A percentile compares a stretch with the other conserved stretches of the same genome.
Evolutionary conservation across 202 grass and related monocot species (phyloP).

Genomic region (Panicum virgatum): DNA sequence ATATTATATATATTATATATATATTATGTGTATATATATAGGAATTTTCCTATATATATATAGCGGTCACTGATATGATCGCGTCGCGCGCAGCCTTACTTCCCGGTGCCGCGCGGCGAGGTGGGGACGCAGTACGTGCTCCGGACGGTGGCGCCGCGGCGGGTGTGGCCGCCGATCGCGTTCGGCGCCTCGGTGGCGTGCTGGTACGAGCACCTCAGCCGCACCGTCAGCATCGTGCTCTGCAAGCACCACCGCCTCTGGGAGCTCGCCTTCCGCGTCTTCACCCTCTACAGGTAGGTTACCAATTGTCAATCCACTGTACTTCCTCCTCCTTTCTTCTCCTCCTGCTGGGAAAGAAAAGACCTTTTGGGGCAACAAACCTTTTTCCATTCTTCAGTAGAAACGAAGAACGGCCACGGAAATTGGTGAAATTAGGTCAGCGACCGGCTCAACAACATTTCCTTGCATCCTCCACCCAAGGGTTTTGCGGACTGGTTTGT

Average conservation of each 20-base stretch:
- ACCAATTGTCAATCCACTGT: neutral
- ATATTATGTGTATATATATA: no score
- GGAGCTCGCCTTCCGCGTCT: slow-evolving; percentile 84
- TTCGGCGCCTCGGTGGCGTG: slow-evolving; percentile 91
- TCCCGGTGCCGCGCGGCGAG: slow-evolving; percentile 76
- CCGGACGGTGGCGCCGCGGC: slow-evolving; percentile 80
- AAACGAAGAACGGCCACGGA: no score
- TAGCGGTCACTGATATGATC: no score
- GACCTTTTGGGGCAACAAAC: no score
- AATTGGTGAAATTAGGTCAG: slow-evolving; percentile 46
- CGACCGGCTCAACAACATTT: slow-evolving; percentile 22
- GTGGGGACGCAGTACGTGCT: slow-evolving; percentile 78
- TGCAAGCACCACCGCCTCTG: slow-evolving; percentile 94
- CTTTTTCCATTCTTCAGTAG: neutral
- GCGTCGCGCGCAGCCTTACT: slow-evolving; percentile 91
- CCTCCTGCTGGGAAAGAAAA: no score
- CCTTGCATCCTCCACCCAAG: neutral
- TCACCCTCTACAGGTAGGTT: slow-evolving; percentile 77
- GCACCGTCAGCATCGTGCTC: slow-evolving; percentile 79
- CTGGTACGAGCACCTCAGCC: slow-evolving; percentile 99
- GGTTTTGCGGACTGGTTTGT: neutral
- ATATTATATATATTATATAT: no score
- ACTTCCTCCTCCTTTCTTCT: no score
- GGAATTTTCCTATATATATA: no score
- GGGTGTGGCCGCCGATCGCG: slow-evolving; percentile 86